A percentile compares a stretch with the other conserved stretches of the same genome.
These are phyloP conservation scores for Laburnicola sp. DNA, from an alignment of 2,329 filamentous ascomycete species.

Conservation along the genomic window DNA sequence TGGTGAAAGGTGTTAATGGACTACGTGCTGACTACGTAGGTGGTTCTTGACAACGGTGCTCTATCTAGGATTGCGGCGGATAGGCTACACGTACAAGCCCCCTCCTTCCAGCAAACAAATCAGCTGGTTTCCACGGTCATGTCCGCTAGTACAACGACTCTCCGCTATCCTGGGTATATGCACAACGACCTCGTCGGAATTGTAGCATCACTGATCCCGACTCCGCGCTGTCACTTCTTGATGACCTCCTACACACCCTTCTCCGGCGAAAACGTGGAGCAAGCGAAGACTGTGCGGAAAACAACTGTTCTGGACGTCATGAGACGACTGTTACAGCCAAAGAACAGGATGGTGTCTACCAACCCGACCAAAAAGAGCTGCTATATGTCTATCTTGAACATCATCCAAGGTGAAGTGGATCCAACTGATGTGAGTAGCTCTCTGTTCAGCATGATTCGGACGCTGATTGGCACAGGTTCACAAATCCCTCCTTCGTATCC, in stretches of 20 bases:
- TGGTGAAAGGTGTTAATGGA: neutral
- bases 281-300: conserved; percentile 96
- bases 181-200: conserved; percentile 99
- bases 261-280: conserved; percentile 92
- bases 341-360: conserved; percentile 99
- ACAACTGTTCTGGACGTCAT: conserved; percentile 98
- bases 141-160: conserved; percentile 95
- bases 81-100: conserved; percentile 89
- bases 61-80: conserved; percentile 93
- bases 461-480: conserved; percentile 62
- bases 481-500: conserved; percentile 94
- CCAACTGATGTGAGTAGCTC: conserved; percentile 72
- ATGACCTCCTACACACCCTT: conserved; percentile 99
- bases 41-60: conserved; percentile 95
- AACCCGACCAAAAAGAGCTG: conserved; percentile 95
- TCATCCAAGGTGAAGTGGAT: conserved; percentile 98
- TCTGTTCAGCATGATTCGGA: neutral
- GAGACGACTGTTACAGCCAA: conserved; percentile 90
- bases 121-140: conserved; percentile 95
- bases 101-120: conserved; percentile 96
- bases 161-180: conserved; percentile 98
- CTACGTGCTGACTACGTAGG: conserved; percentile 43
- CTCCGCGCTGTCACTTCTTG: conserved; percentile 94
- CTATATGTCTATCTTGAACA: conserved; percentile 98
- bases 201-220: conserved; percentile 91